These are phyloP conservation scores for Colletotrichum phormii DNA, from an alignment of 2,329 filamentous ascomycete genomes.

Conservation along the genomic window DNA sequence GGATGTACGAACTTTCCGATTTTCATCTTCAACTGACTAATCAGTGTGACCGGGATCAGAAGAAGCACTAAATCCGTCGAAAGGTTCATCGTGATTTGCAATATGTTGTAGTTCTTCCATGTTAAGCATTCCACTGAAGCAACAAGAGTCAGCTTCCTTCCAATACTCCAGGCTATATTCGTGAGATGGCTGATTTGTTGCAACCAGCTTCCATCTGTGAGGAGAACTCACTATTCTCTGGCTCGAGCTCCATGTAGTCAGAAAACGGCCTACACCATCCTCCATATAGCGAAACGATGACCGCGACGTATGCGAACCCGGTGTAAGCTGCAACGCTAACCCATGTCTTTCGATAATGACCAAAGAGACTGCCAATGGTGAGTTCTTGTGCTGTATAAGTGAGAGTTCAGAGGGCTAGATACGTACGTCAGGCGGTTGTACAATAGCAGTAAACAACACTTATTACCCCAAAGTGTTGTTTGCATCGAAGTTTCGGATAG, in stretches of 20 bases:
- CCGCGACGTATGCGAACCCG: slow-evolving; percentile 16
- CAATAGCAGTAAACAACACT: slow-evolving; percentile 28
- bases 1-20: slow-evolving; percentile 14
- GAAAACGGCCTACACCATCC: slow-evolving; percentile 34
- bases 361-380: slow-evolving; percentile 13
- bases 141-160: not conserved
- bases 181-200: not conserved
- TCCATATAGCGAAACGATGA: slow-evolving; percentile 29
- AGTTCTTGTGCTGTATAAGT: not conserved
- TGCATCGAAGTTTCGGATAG: slow-evolving; percentile 29
- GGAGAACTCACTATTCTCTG: slow-evolving; percentile 16
- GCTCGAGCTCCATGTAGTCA: slow-evolving; percentile 23
- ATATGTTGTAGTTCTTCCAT: slow-evolving; percentile 27
- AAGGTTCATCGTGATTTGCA: slow-evolving; percentile 33
- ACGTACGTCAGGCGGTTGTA: slow-evolving; percentile 29
- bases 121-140: slow-evolving; percentile 26
- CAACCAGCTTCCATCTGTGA: too few species aligned
- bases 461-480: slow-evolving; percentile 35
- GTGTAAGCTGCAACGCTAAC: slow-evolving; percentile 3
- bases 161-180: too few species aligned
- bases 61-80: slow-evolving; percentile 30
- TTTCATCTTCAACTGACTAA: slow-evolving; percentile 27
- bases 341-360: slow-evolving; percentile 22
- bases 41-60: slow-evolving; percentile 18
- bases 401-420: not conserved